Base-by-base conservation (phyloP, 2,329 filamentous ascomycete species). In the Periglandula ipomoeae region DNA sequence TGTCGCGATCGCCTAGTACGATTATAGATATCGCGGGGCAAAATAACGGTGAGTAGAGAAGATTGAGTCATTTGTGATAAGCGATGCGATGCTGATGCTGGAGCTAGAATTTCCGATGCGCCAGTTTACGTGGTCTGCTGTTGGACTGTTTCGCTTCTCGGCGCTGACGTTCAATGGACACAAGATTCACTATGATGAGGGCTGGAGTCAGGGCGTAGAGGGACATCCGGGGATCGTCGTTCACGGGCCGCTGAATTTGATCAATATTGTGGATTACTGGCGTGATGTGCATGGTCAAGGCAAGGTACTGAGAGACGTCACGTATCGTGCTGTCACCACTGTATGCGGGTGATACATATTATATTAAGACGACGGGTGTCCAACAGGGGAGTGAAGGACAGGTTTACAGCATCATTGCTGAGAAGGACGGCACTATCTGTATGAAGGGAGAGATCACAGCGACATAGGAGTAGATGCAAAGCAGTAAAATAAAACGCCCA, bases 121-220 rank as follows among this genome's bases (percentile, higher is more conserved):
- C 9, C 59, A 61, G 13, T 47, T 73, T 4, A 56, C 58, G 19
- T 75, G 70, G 71, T 76, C 74, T 0, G 65, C 71, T 0, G 67
- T 70, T 0, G 70, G 68, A 2, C 74, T 95, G 1, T 94, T 93
- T 66, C 80, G 87, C 17, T 95, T 89, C 70, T 89, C 85, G 0
- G 87, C 87, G 0, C 69, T 95, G 37, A 94, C 87, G 0, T 89
- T 89, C 70, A 95, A 95, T 19, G 87, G 81, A 0, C 89, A 95
- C 64, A 82, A 81, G 55, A 94, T 95, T 48, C 89, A 95, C 64
- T 84, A 91, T 56, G 86, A 89, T 59, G 74, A 77, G 22, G 60
- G 71, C 11, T 91, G 86, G 71, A 79, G 80, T 13, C 70, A 71
- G 5, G 68, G 73, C 5, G 70, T 84, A 7, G 84, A 93, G 63